phyloP scores from a whole-genome alignment of 805 yeast species.

The Candida ipomoeae region DNA sequence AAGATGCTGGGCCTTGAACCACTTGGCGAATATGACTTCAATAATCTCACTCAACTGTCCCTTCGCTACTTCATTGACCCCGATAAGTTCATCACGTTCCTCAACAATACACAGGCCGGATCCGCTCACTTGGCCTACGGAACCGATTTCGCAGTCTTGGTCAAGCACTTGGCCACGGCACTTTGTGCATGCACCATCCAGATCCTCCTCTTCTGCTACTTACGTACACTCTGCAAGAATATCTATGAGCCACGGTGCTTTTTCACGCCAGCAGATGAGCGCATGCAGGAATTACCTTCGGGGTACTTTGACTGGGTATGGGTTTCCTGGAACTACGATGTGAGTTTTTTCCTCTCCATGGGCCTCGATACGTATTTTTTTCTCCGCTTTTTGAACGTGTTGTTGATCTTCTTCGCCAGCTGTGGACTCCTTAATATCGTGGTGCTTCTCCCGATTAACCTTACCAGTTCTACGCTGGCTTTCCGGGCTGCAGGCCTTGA shows the following conservation, averaged over 20 bases:
- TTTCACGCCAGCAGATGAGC: constrained; percentile 38
- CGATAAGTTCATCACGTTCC: constrained; percentile 32
- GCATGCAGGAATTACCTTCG: constrained; percentile 34
- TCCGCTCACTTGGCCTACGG: constrained; percentile 58
- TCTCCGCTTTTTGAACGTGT: constrained; percentile 52
- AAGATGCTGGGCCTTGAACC: not conserved
- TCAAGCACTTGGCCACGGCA: constrained; percentile 55
- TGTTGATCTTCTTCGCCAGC: constrained; percentile 48
- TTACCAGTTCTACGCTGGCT: constrained; percentile 31
- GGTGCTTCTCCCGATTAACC: constrained; percentile 61
- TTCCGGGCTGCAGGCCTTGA: constrained; percentile 53
- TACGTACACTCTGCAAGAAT: constrained; percentile 26
- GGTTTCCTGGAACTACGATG: constrained; percentile 37
- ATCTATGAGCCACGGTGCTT: constrained; percentile 55
- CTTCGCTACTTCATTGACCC: constrained; percentile 27
- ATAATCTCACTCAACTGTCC: constrained; percentile 22
- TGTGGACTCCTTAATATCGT: constrained; percentile 55
- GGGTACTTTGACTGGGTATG: constrained; percentile 56
- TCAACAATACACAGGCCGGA: constrained; percentile 54
- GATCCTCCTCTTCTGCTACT: constrained; percentile 36
- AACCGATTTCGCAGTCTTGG: constrained; percentile 50
- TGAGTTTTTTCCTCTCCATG: constrained; percentile 42
- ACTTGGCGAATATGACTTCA: constrained; percentile 11
- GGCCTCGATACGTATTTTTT: constrained; percentile 79
- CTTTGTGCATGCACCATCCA: constrained; percentile 52